phyloP scores from a whole-genome alignment of 169 alveolate species.

The Blepharisma undulans region DNA sequence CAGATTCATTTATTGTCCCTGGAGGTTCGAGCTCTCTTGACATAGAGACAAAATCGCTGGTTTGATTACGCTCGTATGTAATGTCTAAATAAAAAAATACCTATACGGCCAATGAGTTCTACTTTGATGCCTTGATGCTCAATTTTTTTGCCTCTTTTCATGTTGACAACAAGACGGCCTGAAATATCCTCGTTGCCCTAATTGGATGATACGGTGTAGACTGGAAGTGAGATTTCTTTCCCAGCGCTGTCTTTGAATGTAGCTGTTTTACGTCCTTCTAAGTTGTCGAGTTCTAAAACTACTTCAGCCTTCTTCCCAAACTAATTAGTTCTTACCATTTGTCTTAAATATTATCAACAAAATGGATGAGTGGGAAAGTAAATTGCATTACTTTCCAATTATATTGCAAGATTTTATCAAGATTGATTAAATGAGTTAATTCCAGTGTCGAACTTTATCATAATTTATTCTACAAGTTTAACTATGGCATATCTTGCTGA shows the following conservation, averaged over 20 bases:
- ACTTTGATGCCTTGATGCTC: constrained; percentile 98
- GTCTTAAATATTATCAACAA: neutral
- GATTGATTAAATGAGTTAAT: no score
- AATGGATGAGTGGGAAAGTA: neutral
- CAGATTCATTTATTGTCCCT: constrained; percentile 83
- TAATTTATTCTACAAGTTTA: no score
- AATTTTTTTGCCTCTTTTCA: constrained; percentile 88
- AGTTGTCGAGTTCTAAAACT: constrained; percentile 43
- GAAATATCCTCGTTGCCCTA: constrained; percentile 73
- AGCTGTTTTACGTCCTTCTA: constrained; percentile 42
- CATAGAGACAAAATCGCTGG: constrained; percentile 94
- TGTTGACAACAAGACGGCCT: constrained; percentile 67
- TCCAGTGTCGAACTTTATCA: no score
- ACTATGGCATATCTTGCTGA: no score
- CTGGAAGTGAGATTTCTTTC: constrained; percentile 34
- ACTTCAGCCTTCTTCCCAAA: constrained; percentile 23
- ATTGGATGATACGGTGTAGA: constrained; percentile 25
- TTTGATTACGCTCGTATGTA: constrained; percentile 88
- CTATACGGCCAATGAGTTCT: constrained; percentile 97
- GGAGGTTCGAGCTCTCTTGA: constrained; percentile 97
- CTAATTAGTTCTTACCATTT: constrained; percentile 20
- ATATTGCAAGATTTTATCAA: neutral
- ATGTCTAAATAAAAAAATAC: constrained; percentile 82
- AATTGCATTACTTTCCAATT: neutral
- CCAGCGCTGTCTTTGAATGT: constrained; percentile 38